Percentiles rank a stretch among this genome's conserved stretches.
phyloP scores from a whole-genome alignment of 805 yeast genomes.

The Dipodascopsis tothii region DNA sequence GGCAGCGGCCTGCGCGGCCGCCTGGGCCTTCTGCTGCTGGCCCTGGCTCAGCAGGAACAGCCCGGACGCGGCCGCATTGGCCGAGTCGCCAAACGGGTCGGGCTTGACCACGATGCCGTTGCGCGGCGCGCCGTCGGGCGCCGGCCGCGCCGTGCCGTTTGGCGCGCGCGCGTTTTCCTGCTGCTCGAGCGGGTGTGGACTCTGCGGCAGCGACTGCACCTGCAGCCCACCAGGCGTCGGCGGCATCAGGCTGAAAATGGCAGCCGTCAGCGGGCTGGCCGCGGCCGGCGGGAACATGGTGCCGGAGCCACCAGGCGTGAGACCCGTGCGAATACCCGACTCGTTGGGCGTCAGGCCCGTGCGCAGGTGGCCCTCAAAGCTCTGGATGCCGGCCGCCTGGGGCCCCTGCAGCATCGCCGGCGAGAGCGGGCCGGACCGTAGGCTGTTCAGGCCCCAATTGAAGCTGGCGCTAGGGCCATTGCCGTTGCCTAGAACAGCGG shows the following conservation, averaged over 20 bases:
- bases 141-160: conserved; percentile 3
- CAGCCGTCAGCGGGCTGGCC: conserved; percentile 34
- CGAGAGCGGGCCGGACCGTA: conserved; percentile 33
- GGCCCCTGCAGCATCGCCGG: conserved; percentile 35
- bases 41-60: conserved; percentile 30
- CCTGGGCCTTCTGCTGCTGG: conserved; percentile 18
- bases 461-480: conserved; percentile 8
- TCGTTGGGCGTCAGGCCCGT: conserved; percentile 74
- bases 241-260: conserved; percentile 34
- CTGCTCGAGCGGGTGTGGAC: conserved; percentile 5
- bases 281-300: conserved; percentile 35
- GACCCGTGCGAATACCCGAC: conserved; percentile 49
- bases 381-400: conserved; percentile 17
- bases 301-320: conserved; percentile 34
- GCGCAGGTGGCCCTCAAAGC: conserved; percentile 27
- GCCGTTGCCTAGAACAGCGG: conserved; percentile 10
- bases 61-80: conserved; percentile 30
- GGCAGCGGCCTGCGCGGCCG: conserved; percentile 20
- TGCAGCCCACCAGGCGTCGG: conserved; percentile 37
- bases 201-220: conserved; percentile 29
- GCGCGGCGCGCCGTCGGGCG: background rate
- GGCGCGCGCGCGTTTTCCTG: background rate
- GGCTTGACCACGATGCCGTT: background rate
- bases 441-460: conserved; percentile 21
- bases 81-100: conserved; percentile 17